These are phyloP conservation scores for Thermothelomyces thermophilus DNA, from an alignment of 2,329 filamentous ascomycete genomes.

Conservation along the genomic window DNA sequence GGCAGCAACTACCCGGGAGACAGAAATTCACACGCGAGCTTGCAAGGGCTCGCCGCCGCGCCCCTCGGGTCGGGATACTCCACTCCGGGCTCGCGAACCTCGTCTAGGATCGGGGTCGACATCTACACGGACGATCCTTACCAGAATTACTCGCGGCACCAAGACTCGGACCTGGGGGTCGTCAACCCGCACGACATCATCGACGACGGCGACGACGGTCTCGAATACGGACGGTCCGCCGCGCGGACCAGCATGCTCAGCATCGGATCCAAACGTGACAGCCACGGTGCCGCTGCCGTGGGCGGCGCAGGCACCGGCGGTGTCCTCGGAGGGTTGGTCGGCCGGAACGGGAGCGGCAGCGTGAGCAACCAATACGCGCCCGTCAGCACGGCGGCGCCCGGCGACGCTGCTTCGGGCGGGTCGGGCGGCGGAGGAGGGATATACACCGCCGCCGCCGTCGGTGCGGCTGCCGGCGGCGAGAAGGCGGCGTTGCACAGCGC, in stretches of 20 bases:
- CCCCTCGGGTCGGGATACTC: slow-evolving; percentile 30
- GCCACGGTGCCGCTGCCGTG: slow-evolving; percentile 34
- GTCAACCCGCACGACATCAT: slow-evolving; percentile 74
- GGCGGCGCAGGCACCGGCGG: slow-evolving; percentile 42
- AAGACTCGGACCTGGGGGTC: slow-evolving; percentile 45
- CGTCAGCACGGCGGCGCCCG: slow-evolving; percentile 32
- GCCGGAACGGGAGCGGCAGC: slow-evolving; percentile 30
- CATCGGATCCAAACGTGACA: slow-evolving; percentile 39
- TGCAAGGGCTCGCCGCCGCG: slow-evolving; percentile 34
- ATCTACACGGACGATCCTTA: slow-evolving; percentile 61
- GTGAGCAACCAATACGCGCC: slow-evolving; percentile 47
- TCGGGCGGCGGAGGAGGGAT: background rate
- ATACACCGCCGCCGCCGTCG: slow-evolving; percentile 9
- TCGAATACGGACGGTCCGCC: slow-evolving; percentile 45
- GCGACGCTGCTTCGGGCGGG: slow-evolving; percentile 4
- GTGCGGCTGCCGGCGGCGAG: slow-evolving; percentile 58
- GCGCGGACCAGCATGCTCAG: slow-evolving; percentile 56
- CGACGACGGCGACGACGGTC: slow-evolving; percentile 83
- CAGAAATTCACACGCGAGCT: slow-evolving; percentile 38
- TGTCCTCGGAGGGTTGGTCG: slow-evolving; percentile 38
- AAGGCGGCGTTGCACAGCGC: slow-evolving; percentile 49
- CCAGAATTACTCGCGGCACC: slow-evolving; percentile 48
- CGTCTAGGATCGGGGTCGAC: slow-evolving; percentile 40
- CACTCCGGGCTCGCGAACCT: slow-evolving; percentile 33
- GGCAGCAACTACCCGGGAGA: slow-evolving; percentile 24